A percentile compares a stretch with the other conserved stretches of the same genome.
Evolutionary conservation across 495 filamentous ascomycete species (phyloP).

Genomic region (Lasiosphaeria miniovina): DNA sequence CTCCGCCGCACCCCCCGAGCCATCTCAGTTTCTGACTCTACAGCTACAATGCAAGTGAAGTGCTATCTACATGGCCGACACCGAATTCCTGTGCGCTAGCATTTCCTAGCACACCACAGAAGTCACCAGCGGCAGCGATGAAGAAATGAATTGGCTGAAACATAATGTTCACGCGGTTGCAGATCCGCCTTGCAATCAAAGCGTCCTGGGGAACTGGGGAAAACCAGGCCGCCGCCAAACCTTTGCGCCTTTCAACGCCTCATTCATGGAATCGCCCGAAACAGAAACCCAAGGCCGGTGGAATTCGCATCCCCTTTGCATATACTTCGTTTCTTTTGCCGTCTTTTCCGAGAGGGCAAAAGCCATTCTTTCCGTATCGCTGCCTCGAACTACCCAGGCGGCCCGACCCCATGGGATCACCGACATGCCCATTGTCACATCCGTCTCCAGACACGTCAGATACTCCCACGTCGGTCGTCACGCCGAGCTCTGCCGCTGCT

Average conservation of each 20-base stretch:
- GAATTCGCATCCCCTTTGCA: too few species aligned
- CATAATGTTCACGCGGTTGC: constrained; percentile 15
- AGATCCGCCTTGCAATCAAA: constrained; percentile 24
- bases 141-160: constrained; percentile 18
- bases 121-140: neutral
- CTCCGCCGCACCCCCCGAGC: too few species aligned
- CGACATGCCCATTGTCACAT: constrained; percentile 11
- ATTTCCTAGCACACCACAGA: neutral
- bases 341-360: neutral
- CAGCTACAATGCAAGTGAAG: too few species aligned
- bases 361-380: neutral
- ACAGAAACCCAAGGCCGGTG: too few species aligned
- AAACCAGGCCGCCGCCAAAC: constrained; percentile 2
- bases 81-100: too few species aligned
- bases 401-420: neutral
- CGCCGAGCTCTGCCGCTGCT: constrained; percentile 1
- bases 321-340: too few species aligned
- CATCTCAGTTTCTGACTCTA: too few species aligned
- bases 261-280: too few species aligned
- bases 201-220: neutral
- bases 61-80: too few species aligned
- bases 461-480: constrained; percentile 6
- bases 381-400: neutral
- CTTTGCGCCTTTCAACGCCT: too few species aligned
- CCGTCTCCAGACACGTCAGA: constrained; percentile 15